Evolutionary conservation across 2,329 filamentous ascomycete genomes (phyloP), one percentile per base, ranked within the genome.

Genomic region (Ascocoryne sarcoides): DNA sequence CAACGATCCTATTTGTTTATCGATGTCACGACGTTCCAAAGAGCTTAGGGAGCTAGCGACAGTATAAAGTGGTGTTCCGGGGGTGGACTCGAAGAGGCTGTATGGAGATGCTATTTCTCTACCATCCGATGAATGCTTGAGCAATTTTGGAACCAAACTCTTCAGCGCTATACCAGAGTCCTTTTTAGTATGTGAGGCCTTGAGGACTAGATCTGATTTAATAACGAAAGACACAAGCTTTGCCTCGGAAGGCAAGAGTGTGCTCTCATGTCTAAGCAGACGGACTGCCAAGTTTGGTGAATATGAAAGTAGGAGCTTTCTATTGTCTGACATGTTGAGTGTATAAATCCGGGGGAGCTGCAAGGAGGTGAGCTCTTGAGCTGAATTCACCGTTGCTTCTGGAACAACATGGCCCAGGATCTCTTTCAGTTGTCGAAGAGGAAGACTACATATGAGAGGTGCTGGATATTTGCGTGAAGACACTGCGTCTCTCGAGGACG

Each of bases 101-200:
- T 59, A 60, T 4, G 57, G 55, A 28, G 56, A 53, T 33, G 50
- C 51, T 46, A 58, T 50, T 39, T 57, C 57, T 36, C 47, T 46
- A 12, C 49, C 52, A 33, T 51, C 54, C 8, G 52, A 49, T 2
- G 56, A 56, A 44, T 59, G 56, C 39, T 55, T 57, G n/a, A 60
- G 42, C 30, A 60, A 30, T 42, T 50, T 59, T 8, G 57, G 57
- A 21, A 52, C 40, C 36, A 56, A 35, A 4, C 34, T 39, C 36
- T 37, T 30, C 10, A 54, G 19, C 16, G 32, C 29, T 14, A 32
- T 14, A 28, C 10, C 15, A 32, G 15, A 16, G 14, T 32, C 30
- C 8, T 9, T 4, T 10, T 32, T n/a, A 3, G n/a, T 8, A 5
- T 14, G 15, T 7, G 30, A 23, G 15, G 26, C n/a, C 28, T 16